phyloP scores from a whole-genome alignment of 2,329 filamentous ascomycete genomes.

The Sarocladium strictum region DNA sequence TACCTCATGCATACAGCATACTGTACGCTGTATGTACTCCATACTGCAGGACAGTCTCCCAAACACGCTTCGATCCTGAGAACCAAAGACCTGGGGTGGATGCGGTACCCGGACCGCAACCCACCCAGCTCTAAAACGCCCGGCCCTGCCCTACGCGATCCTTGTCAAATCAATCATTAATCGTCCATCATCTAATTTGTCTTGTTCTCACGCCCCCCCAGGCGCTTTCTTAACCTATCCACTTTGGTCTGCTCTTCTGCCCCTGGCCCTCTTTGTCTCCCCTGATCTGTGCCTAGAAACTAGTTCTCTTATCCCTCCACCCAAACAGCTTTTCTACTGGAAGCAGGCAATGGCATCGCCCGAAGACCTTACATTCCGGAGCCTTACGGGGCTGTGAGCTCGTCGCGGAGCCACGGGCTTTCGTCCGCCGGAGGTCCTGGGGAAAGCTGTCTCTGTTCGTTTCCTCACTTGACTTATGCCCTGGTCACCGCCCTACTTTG shows the following conservation, averaged over 20 bases:
- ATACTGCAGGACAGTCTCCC: not conserved
- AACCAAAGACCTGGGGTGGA: not conserved
- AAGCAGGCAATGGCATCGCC: not conserved
- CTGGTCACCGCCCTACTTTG: no score
- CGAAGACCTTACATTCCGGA: not conserved
- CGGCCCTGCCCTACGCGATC: slow-evolving; percentile 1
- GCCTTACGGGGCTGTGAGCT: not conserved
- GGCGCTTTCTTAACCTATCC: not conserved
- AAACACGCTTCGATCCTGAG: not conserved
- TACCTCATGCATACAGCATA: not conserved
- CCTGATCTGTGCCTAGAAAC: not conserved
- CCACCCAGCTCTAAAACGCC: not conserved
- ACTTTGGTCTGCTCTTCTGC: not conserved
- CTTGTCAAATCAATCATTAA: not conserved
- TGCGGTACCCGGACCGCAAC: slow-evolving; percentile 3
- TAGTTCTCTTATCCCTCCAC: not conserved
- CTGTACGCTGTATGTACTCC: no score
- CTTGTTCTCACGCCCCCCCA: not conserved
- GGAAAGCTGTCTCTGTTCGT: not conserved
- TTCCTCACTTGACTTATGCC: no score
- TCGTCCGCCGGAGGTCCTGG: not conserved
- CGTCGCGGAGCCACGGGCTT: not conserved
- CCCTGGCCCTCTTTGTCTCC: not conserved
- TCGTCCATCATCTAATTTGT: not conserved
- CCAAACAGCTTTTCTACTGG: not conserved